Percentiles rank a stretch among this genome's conserved stretches.
Evolutionary conservation across 1,139 yeast genomes (phyloP).

Genomic region (Candida mesenterica): DNA sequence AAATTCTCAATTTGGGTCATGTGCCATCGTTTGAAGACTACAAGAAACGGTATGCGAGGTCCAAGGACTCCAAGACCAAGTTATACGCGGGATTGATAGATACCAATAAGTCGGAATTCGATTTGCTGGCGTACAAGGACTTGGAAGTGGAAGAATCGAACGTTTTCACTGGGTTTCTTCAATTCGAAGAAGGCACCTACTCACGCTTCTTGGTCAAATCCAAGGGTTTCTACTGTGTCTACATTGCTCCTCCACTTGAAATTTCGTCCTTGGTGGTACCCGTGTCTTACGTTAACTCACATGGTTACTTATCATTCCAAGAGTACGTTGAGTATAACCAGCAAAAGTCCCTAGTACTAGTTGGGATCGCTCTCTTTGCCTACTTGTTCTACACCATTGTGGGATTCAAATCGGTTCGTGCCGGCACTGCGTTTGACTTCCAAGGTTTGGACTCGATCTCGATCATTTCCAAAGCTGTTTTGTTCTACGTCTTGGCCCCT

Average conservation of each 20-base stretch:
- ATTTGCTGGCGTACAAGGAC: constrained; percentile 6
- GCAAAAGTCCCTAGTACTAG: constrained; percentile 16
- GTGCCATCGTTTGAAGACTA: constrained; percentile 22
- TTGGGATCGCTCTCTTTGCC: constrained; percentile 19
- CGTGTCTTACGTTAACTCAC: constrained; percentile 22
- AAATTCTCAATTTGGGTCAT: constrained; percentile 22
- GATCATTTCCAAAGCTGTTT: constrained; percentile 30
- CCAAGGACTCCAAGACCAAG: constrained; percentile 10
- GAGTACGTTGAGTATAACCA: constrained; percentile 21
- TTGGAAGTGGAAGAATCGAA: constrained; percentile 7
- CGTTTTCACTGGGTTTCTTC: constrained; percentile 10
- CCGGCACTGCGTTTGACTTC: constrained; percentile 31
- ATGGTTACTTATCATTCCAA: constrained; percentile 28
- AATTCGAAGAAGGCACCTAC: constrained; percentile 7
- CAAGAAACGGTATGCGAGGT: constrained; percentile 9
- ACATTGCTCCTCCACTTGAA: constrained; percentile 27
- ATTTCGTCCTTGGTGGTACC: constrained; percentile 17
- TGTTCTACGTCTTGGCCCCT: constrained; percentile 32
- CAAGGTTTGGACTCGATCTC: constrained; percentile 32
- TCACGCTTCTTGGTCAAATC: constrained; percentile 18
- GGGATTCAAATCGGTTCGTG: constrained; percentile 8
- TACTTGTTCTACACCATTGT: constrained; percentile 29
- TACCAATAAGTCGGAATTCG: constrained; percentile 7
- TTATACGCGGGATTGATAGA: constrained; percentile 16
- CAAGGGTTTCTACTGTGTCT: constrained; percentile 37